Evolutionary conservation across 148 eudicot species (phyloP).

Genomic region (Cornus suecica): DNA sequence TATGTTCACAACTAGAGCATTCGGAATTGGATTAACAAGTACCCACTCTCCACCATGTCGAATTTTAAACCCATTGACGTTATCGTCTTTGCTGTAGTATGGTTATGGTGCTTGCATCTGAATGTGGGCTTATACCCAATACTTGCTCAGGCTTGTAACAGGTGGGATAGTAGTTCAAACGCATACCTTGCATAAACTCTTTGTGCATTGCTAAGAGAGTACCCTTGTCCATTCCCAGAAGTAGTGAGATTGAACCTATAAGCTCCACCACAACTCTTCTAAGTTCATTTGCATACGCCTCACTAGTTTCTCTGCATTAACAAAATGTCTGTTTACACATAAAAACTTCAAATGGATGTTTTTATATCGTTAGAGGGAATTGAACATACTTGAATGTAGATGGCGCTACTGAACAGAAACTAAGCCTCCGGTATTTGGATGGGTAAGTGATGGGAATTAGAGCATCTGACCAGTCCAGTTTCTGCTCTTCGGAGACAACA

Average conservation of each 20-base stretch:
- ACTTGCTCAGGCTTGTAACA: conserved; percentile 12
- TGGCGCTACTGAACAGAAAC: conserved; percentile 5
- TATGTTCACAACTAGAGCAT: conserved; percentile 8
- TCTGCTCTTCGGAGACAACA: conserved; percentile 8
- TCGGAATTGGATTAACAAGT: conserved; percentile 12
- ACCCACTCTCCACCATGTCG: conserved; percentile 15
- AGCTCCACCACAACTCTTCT: conserved; percentile 1
- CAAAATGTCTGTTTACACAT: not conserved
- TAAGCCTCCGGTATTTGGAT: not conserved
- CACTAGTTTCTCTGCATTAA: conserved; percentile 12
- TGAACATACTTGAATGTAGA: conserved; percentile 13
- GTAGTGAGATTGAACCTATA: conserved; percentile 1
- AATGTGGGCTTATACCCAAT: conserved; percentile 17
- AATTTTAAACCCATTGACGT: conserved; percentile 10
- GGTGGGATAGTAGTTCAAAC: conserved; percentile 13
- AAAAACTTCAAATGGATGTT: too few species aligned
- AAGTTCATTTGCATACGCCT: conserved; percentile 8
- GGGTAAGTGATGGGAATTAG: not conserved
- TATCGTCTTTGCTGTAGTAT: conserved; percentile 13
- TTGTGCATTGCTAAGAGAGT: conserved; percentile 7
- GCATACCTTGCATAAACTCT: not conserved
- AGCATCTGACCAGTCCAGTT: conserved; percentile 13
- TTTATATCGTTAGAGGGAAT: too few species aligned
- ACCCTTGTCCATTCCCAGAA: conserved; percentile 12
- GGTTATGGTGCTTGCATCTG: conserved; percentile 13